These are phyloP conservation scores for Aspergillus viridinutans DNA, from an alignment of 2,329 filamentous ascomycete species.

Conservation along the genomic window DNA sequence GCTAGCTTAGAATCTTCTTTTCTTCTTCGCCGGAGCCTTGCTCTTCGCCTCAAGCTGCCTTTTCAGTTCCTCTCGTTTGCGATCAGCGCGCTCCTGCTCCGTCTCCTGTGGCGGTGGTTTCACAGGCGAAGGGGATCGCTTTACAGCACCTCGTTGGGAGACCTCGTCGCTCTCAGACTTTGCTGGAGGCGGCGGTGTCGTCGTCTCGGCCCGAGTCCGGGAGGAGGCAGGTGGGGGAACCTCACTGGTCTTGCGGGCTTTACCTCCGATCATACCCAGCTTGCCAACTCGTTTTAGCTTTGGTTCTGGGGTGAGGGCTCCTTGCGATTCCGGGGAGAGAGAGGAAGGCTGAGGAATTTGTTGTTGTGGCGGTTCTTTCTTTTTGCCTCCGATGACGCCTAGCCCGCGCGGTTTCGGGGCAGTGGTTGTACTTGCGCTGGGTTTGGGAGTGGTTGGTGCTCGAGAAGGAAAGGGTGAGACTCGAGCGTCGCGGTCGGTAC, in stretches of 20 bases:
- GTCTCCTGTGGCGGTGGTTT: conserved; percentile 26
- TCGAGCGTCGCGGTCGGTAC: neutral
- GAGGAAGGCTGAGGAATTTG: conserved; percentile 1
- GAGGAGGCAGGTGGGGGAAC: conserved; percentile 2
- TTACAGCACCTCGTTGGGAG: neutral
- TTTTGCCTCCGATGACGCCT: conserved; percentile 31
- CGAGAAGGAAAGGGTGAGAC: neutral
- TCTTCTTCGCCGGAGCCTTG: conserved; percentile 54
- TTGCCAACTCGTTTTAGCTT: conserved; percentile 15
- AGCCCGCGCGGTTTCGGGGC: conserved; percentile 18
- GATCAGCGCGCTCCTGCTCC: conserved; percentile 51
- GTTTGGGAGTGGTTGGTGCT: neutral
- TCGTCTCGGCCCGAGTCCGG: neutral
- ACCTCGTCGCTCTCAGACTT: neutral
- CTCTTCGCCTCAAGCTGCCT: conserved; percentile 48
- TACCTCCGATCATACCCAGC: conserved; percentile 36
- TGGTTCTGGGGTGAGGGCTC: neutral
- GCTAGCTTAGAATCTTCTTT: conserved; percentile 48
- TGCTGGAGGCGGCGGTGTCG: neutral
- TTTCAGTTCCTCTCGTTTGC: conserved; percentile 55
- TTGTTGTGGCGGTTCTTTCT: conserved; percentile 13
- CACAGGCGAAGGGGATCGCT: conserved; percentile 1
- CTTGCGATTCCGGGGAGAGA: neutral
- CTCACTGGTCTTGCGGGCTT: conserved; percentile 9
- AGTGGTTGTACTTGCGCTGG: conserved; percentile 2